phyloP scores from a whole-genome alignment of 768 basidiomycete species.

The Tylopilus rubrobrunneus region DNA sequence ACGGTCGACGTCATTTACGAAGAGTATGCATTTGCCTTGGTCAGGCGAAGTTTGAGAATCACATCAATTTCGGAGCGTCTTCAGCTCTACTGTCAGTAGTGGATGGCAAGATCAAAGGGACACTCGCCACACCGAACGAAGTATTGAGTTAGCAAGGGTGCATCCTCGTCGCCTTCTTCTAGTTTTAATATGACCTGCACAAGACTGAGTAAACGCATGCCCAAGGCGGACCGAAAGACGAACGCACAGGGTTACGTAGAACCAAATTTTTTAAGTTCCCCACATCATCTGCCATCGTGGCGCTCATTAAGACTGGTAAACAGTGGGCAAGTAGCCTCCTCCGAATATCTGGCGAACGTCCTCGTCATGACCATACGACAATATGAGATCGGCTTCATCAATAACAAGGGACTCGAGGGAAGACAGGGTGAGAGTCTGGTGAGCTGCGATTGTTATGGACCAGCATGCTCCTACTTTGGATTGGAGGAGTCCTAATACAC shows the following conservation, averaged over 20 bases:
- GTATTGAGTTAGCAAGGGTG: constrained; percentile 80
- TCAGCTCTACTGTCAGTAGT: constrained; percentile 1
- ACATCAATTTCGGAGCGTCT: constrained; percentile 93
- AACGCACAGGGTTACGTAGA: constrained; percentile 79
- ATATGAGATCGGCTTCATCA: constrained; percentile 95
- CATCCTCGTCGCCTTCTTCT: constrained; percentile 84
- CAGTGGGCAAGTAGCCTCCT: constrained; percentile 70
- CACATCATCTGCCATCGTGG: constrained; percentile 96
- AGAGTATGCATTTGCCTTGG: constrained; percentile 96
- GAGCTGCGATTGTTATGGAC: neutral
- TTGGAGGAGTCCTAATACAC: constrained; percentile 62
- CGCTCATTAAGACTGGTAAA: constrained; percentile 95
- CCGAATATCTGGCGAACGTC: constrained; percentile 72
- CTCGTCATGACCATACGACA: constrained; percentile 95
- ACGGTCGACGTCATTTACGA: constrained; percentile 94
- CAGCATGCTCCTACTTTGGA: constrained; percentile 48
- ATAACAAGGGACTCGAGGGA: constrained; percentile 85
- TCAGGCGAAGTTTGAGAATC: constrained; percentile 91
- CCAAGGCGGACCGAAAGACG: neutral
- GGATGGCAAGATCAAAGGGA: neutral
- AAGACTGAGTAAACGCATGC: neutral
- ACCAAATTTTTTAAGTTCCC: constrained; percentile 85
- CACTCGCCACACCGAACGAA: constrained; percentile 58
- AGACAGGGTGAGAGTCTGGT: constrained; percentile 58
- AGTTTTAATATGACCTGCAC: constrained; percentile 78